phyloP scores from a whole-genome alignment of 176 grass and related monocot genomes.

The Coix lacrymajobi region DNA sequence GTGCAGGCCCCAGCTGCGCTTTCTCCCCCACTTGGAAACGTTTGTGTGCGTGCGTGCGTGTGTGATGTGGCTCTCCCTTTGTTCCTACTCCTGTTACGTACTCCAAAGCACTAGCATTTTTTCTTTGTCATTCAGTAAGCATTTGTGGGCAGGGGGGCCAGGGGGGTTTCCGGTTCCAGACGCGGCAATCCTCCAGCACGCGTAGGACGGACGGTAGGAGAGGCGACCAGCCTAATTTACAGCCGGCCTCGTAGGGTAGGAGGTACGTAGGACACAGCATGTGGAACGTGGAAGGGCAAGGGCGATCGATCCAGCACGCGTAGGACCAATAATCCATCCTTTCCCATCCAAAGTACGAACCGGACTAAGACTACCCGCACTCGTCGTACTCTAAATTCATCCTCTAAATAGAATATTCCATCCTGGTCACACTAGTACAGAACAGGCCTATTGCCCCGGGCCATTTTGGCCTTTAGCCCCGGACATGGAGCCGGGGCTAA shows the following conservation, averaged over 20 bases:
- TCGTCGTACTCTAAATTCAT: too few relatives aligned
- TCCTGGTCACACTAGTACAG: too few relatives aligned
- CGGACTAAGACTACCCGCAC: too few relatives aligned
- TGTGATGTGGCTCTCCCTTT: background rate
- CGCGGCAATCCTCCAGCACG: background rate
- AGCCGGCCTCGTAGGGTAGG: too few relatives aligned
- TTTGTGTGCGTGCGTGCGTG: too few relatives aligned
- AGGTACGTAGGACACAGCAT: background rate
- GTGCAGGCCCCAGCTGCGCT: background rate
- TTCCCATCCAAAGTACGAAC: background rate
- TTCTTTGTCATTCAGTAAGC: background rate
- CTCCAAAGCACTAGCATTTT: background rate
- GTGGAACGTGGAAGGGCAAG: background rate
- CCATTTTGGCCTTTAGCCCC: too few relatives aligned
- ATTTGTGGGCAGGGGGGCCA: too few relatives aligned
- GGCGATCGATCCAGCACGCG: too few relatives aligned
- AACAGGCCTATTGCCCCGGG: too few relatives aligned
- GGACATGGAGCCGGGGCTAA: too few relatives aligned
- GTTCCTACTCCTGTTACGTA: too few relatives aligned
- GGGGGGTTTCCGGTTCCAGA: background rate
- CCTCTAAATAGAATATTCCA: too few relatives aligned
- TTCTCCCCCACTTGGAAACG: background rate
- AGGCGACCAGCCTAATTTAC: background rate
- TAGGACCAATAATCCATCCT: background rate
- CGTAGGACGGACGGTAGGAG: background rate